Percentiles rank a stretch among this genome's conserved stretches.
Evolutionary conservation across 2,329 filamentous ascomycete species (phyloP).

Genomic region (Colletotrichum australisinense): DNA sequence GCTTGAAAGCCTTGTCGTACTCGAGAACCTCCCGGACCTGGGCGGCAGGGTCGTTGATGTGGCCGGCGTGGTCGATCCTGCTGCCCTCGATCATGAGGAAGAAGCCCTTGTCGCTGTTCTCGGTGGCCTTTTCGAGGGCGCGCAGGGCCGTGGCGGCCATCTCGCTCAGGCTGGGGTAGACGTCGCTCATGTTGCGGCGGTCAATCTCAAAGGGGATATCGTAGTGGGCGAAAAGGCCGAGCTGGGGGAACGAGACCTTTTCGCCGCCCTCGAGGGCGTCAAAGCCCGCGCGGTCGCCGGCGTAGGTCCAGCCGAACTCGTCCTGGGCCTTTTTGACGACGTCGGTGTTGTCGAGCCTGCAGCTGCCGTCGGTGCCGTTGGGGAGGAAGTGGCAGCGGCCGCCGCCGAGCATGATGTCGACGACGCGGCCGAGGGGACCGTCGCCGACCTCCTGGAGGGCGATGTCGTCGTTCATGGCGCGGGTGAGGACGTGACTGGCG

Average conservation of each 20-base stretch:
- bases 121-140: conserved; percentile 83
- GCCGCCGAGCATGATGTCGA: conserved; percentile 93
- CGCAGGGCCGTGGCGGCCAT: conserved; percentile 88
- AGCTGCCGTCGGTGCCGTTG: conserved; percentile 84
- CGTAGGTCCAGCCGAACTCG: conserved; percentile 83
- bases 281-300: conserved; percentile 78
- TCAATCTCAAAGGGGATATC: conserved; percentile 97
- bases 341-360: conserved; percentile 82
- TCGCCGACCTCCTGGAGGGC: conserved; percentile 92
- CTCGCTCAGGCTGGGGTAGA: conserved; percentile 90
- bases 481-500: conserved; percentile 84
- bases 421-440: conserved; percentile 85
- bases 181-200: conserved; percentile 79
- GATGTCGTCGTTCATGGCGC: conserved; percentile 88
- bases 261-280: conserved; percentile 77
- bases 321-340: conserved; percentile 78
- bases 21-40: conserved; percentile 94
- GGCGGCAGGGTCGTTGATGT: conserved; percentile 84
- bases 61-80: conserved; percentile 94
- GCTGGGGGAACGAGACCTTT: conserved; percentile 78
- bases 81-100: conserved; percentile 99
- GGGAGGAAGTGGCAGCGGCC: conserved; percentile 93
- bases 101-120: conserved; percentile 89
- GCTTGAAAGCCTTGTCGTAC: conserved; percentile 87
- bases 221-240: conserved; percentile 84